A percentile compares a stretch with the other conserved stretches of the same genome.
Evolutionary conservation across 345 rosid genomes (phyloP).

Genomic region (Salix exigua): DNA sequence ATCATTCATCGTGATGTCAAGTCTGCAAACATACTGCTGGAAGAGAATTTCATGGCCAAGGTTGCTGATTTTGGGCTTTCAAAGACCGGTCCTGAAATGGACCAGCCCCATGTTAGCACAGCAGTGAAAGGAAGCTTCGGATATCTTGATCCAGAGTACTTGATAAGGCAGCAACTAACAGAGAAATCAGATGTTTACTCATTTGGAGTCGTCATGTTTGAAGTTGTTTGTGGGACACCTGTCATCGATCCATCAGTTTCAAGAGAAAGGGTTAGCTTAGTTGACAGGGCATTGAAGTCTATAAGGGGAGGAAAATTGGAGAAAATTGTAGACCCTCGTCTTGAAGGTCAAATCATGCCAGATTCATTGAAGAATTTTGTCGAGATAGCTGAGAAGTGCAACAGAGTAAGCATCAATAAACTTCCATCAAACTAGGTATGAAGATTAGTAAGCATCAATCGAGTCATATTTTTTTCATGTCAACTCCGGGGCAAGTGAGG

Average conservation of each 20-base stretch:
- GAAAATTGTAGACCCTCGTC: conserved; percentile 45
- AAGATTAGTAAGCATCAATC: too few relatives aligned
- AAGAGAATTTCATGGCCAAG: conserved; percentile 63
- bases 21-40: conserved; percentile 62
- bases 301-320: conserved; percentile 33
- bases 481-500: too few relatives aligned
- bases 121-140: conserved; percentile 77
- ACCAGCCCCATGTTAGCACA: conserved; percentile 70
- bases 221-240: conserved; percentile 53
- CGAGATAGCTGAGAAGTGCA: conserved; percentile 64
- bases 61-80: conserved; percentile 76
- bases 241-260: conserved; percentile 56
- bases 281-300: conserved; percentile 52
- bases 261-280: conserved; percentile 48
- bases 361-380: conserved; percentile 49
- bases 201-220: conserved; percentile 67
- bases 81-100: conserved; percentile 60
- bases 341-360: conserved; percentile 38
- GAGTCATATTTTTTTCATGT: too few relatives aligned
- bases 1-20: conserved; percentile 74
- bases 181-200: conserved; percentile 68
- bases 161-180: conserved; percentile 48
- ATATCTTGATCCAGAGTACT: conserved; percentile 63
- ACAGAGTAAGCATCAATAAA: too few relatives aligned
- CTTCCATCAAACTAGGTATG: too few relatives aligned